These are phyloP conservation scores for Blastobotrys elegans DNA, from an alignment of 1,139 yeast species.

Conservation along the genomic window DNA sequence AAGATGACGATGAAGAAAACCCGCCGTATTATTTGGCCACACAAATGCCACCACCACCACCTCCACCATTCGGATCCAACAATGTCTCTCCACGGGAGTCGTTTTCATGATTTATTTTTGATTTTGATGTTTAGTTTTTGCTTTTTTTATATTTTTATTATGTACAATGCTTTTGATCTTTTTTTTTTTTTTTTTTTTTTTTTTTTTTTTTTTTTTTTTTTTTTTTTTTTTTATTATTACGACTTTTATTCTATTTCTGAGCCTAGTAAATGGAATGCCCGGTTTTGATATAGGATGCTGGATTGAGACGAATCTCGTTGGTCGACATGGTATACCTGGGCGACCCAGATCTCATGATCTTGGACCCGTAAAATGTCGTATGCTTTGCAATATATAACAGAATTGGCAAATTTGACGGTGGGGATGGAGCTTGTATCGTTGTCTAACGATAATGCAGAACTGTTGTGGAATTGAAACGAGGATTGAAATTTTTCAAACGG, in stretches of 20 bases:
- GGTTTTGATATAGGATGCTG: conserved; percentile 25
- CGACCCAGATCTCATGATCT: conserved; percentile 88
- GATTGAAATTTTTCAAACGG: conserved; percentile 35
- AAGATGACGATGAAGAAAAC: not conserved
- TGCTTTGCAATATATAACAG: conserved; percentile 60
- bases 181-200: not conserved
- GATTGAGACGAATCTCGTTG: not conserved
- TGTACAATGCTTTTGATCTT: not conserved
- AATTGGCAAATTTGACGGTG: conserved; percentile 52
- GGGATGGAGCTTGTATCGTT: conserved; percentile 42
- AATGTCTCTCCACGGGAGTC: conserved; percentile 7
- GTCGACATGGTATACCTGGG: conserved; percentile 37
- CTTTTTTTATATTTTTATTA: not conserved
- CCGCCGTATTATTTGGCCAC: not conserved
- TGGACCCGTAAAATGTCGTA: conserved; percentile 53
- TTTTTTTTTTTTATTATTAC: not conserved
- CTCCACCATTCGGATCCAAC: conserved; percentile 3
- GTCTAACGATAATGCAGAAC: conserved; percentile 20
- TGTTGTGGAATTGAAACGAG: conserved; percentile 38
- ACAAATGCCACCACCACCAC: not conserved
- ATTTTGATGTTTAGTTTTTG: not conserved
- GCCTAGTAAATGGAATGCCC: conserved; percentile 27
- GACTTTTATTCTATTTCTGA: conserved; percentile 8
- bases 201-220: not conserved
- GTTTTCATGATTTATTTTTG: conserved; percentile 1